phyloP scores from a whole-genome alignment of 202 grass and related monocot species.

The Setaria viridis region DNA sequence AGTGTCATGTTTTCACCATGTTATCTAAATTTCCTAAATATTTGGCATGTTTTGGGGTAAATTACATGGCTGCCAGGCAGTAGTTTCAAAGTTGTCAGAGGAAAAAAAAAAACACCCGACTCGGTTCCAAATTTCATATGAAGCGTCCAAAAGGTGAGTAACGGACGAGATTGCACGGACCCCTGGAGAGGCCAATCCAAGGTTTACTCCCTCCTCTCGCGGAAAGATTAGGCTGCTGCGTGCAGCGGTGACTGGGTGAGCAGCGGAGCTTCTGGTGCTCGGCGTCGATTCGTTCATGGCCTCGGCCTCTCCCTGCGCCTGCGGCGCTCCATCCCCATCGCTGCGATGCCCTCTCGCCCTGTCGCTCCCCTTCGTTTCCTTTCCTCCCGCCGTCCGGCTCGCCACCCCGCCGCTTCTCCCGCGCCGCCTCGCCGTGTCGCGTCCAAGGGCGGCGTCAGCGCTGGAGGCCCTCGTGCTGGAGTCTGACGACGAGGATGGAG shows the following conservation, averaged over 20 bases:
- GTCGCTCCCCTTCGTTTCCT: slow-evolving; percentile 38
- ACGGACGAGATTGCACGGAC: slow-evolving; percentile 36
- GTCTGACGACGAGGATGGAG: slow-evolving; percentile 33
- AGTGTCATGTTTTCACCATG: background rate
- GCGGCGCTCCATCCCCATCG: slow-evolving; percentile 42
- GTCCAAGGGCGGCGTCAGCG: slow-evolving; percentile 31
- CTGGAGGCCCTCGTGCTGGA: slow-evolving; percentile 47
- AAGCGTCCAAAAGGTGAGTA: background rate
- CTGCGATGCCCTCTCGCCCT: slow-evolving; percentile 43
- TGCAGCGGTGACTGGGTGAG: slow-evolving; percentile 22
- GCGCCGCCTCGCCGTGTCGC: slow-evolving; percentile 31
- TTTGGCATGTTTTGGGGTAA: background rate
- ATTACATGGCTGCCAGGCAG: background rate
- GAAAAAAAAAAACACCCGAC: background rate
- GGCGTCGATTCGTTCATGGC: slow-evolving; percentile 39
- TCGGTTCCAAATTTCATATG: background rate
- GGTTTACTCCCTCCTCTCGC: background rate
- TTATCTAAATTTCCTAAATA: background rate
- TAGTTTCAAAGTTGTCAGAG: background rate
- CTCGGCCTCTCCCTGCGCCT: slow-evolving; percentile 38
- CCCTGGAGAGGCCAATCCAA: slow-evolving; percentile 3
- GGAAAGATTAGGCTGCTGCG: slow-evolving; percentile 48
- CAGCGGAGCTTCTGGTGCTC: slow-evolving; percentile 23
- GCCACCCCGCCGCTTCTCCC: slow-evolving; percentile 12
- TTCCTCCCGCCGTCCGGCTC: slow-evolving; percentile 36